Conservation (phyloP, 2,329 filamentous ascomycete genomes). For the Talaromyces sp. region DNA sequence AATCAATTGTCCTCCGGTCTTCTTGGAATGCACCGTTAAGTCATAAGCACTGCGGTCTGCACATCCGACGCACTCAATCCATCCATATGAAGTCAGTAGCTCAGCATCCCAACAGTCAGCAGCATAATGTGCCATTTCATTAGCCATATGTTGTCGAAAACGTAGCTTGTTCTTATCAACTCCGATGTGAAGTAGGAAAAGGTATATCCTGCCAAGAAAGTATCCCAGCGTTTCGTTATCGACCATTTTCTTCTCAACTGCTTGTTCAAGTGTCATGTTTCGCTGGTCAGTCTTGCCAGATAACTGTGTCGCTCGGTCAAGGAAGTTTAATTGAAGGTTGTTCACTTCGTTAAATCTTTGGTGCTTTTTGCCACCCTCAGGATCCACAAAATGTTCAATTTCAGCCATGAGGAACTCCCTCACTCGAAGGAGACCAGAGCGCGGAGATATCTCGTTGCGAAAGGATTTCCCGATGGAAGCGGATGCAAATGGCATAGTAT, state of each 20-base stretch:
- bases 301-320: conserved; percentile 80
- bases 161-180: conserved; percentile 82
- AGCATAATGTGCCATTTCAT: conserved; percentile 77
- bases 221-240: conserved; percentile 98
- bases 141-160: conserved; percentile 86
- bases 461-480: conserved; percentile 87
- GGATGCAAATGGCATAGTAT: conserved; percentile 81
- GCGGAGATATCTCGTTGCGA: conserved; percentile 90
- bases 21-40: conserved; percentile 74
- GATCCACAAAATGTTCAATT: conserved; percentile 97
- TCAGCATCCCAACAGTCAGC: conserved; percentile 89
- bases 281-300: conserved; percentile 73
- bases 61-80: conserved; percentile 88
- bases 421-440: conserved; percentile 84
- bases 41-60: conserved; percentile 85
- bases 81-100: conserved; percentile 73
- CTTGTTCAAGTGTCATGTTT: conserved; percentile 75
- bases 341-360: conserved; percentile 78
- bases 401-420: conserved; percentile 98
- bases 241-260: conserved; percentile 74
- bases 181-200: conserved; percentile 84
- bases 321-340: conserved; percentile 73
- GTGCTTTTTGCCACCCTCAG: conserved; percentile 91
- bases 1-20: conserved; percentile 69
- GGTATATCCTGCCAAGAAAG: conserved; percentile 88